phyloP scores from a whole-genome alignment of 1,284 basidiomycete species.

The Sporisorium iseilematis-ciliati region DNA sequence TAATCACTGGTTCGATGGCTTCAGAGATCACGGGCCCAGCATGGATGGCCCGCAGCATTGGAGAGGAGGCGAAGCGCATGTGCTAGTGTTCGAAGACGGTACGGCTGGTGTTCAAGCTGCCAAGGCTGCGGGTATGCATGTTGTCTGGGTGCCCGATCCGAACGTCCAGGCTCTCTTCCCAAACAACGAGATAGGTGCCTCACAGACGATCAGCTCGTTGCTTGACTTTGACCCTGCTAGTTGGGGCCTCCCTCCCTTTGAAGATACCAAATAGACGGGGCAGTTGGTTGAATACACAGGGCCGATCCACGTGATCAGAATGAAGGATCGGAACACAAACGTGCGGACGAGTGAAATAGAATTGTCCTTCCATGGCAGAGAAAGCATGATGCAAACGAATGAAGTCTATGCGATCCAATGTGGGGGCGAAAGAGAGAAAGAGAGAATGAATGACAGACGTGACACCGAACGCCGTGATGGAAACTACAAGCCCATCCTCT shows the following conservation, averaged over 20 bases:
- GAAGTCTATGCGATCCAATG: too few relatives aligned
- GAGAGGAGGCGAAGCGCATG: slow-evolving; percentile 56
- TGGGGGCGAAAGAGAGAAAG: too few relatives aligned
- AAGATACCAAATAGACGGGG: background rate
- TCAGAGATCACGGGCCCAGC: too few relatives aligned
- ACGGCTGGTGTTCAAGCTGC: slow-evolving; percentile 66
- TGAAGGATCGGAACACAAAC: too few relatives aligned
- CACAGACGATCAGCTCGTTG: slow-evolving; percentile 63
- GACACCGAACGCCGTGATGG: too few relatives aligned
- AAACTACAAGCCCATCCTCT: slow-evolving; percentile 41
- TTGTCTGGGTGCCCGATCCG: slow-evolving; percentile 68
- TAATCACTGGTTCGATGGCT: too few relatives aligned
- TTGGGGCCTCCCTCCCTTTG: slow-evolving; percentile 66
- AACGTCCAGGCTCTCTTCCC: slow-evolving; percentile 49
- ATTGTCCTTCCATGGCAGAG: too few relatives aligned
- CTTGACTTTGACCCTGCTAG: slow-evolving; percentile 64
- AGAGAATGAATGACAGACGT: background rate
- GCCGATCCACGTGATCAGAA: too few relatives aligned
- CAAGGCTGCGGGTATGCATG: slow-evolving; percentile 67
- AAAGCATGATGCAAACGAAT: too few relatives aligned
- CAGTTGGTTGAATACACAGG: background rate
- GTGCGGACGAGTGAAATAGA: too few relatives aligned
- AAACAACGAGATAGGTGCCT: slow-evolving; percentile 55
- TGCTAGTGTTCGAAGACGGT: slow-evolving; percentile 69
- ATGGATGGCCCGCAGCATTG: too few relatives aligned